Base-by-base conservation (phyloP, 1,284 basidiomycete species). In the Ceratobasidium theobromae region DNA sequence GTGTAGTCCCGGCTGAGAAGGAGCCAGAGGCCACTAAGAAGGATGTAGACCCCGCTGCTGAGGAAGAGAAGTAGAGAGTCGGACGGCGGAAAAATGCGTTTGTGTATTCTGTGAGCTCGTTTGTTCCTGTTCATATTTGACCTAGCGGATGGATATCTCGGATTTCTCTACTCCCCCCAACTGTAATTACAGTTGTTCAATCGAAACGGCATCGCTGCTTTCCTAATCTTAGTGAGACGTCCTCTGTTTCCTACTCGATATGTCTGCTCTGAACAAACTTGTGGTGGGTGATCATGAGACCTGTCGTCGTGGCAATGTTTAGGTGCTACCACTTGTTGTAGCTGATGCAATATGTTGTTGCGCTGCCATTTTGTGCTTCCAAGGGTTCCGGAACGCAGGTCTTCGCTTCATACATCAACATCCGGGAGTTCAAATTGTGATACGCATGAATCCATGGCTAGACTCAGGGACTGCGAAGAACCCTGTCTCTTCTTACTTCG, bases 21-120 rank as follows among this genome's bases (percentile, higher is more conserved):
- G 53, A 81, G 76, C 76, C 77, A 77, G 71, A 79, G 77, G 18
- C 9, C 43, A 33, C 79, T 79, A 48, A 81, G 82, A 27, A 78
- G 79, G 70, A 77, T 80, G 68, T 76, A 82, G 67, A 84, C 81
- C 74, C 77, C 77, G 4, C 79, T 80, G 16, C 83, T 82, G 4
- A 80, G 82, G 45, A 78, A 79, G 69, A 77, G 77, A 70, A 75
- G 75, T 66, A 72, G 69, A 45, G 5, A 52, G 40, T 51, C 25
- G 65, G 67, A 49, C 35, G 35, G 9, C 35, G 8, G 51, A 51
- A 62, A 35, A 21, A 27, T 1, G 16, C 14, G 51, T 33, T 62
- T 30, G 45, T 23, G 33, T 62, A 16, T 11, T 23, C 32, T 51
- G 46, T 62, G 33, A 51, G 58, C 58, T 25, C 35, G 32, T 62